Base-by-base conservation (phyloP, 2,329 filamentous ascomycete genomes). In the Penicillium sp. region DNA sequence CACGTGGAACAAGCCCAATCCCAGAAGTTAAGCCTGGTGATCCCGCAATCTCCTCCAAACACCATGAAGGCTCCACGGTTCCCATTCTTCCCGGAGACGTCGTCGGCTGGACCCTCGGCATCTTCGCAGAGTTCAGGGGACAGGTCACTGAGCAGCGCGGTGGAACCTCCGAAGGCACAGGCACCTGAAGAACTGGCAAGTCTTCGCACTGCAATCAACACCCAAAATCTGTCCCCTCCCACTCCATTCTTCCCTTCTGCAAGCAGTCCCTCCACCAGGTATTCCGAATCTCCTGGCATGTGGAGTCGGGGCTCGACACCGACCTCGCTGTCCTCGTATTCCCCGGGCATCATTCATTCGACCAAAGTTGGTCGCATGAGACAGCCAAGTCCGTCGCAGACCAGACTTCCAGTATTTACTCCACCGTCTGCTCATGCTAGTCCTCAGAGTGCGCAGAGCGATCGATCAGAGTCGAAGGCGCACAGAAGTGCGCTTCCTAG, bases 291-390 rank as follows among this genome's bases (percentile, higher is more conserved):
- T 8, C 69, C 70, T 0, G 68, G 69, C 5, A 60, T 68, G 40
- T 73, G 67, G 67, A 70, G 69, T 50, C 62, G 70, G 37, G 68
- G 62, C 4, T 74, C 72, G 4, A 75, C 72, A 4, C 72, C 72
- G 2, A 73, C 70, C 10, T 73, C 72, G 3, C 54, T 73, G 41
- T 74, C 71, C 8, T 75, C 72, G 9, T 69, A 71, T 41, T 75
- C 72, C 4, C 72, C 72, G 4, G 69, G 70, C 5, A 63, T 72
- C 37, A 56, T 66, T 25, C 62, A 68, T 13, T 59, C 69, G n/a
- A 54, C 58, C 3, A 70, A 71, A 36, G 40, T 60, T 36, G 54
- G 59, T 18, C 56, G 63, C 26, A 44, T 64, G 25, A 63, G 62
- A 50, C 64, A 67, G 42, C 54, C 57, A 2, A 68, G 61, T 32